Base-by-base conservation (phyloP, 352 stramenopile genomes). In the Hyaloperonospora brassicae region DNA sequence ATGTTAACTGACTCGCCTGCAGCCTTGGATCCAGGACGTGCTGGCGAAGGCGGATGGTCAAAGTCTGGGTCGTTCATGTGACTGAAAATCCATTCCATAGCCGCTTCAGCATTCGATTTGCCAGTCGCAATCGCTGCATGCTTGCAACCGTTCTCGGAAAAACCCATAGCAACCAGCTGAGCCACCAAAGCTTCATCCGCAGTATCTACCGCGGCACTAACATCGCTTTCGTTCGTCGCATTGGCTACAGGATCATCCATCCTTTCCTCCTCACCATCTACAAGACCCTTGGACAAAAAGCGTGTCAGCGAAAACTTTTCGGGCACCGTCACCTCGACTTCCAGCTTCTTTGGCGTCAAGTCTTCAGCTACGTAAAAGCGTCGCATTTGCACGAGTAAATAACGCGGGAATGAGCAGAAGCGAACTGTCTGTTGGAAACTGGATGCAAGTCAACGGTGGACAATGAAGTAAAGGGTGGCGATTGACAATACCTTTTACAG, bases 21-120 rank as follows among this genome's bases (percentile, higher is more conserved):
- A 47, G 41, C 46, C 13, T 55, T 55, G 7, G 56, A 40, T n/a
- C 27, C 35, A 30, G 51, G 47, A 47, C 23, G 30, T 40, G 48
- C 43, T 1, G 67, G 50, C 1, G 52, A 57, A 31, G 95, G 67
- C 5, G 93, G 92, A 58, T 98, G 91, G 58, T 98, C 98, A 61
- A 99, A 98, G 66, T 99, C 92, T 1, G 95, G 63, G 70, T 99
- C 97, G 56, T 86, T 88, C 83, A 98, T 98, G 78, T 99, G 97
- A 55, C 93, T 95, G 70, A 99, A 97, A 46, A 99, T 91, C 95
- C 95, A 99, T 47, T 97, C 93, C 93, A 98, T 98, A 7, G 95
- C 95, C 31, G 78, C 85, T 57, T 98, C 95, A 5, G 93, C 76
- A 57, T 93, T 79, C 4, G 68, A 72, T 70, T 95, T 98, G 50